Evolutionary conservation across 2,329 filamentous ascomycete genomes (phyloP).

Genomic region (Intubia oerlemansii): DNA sequence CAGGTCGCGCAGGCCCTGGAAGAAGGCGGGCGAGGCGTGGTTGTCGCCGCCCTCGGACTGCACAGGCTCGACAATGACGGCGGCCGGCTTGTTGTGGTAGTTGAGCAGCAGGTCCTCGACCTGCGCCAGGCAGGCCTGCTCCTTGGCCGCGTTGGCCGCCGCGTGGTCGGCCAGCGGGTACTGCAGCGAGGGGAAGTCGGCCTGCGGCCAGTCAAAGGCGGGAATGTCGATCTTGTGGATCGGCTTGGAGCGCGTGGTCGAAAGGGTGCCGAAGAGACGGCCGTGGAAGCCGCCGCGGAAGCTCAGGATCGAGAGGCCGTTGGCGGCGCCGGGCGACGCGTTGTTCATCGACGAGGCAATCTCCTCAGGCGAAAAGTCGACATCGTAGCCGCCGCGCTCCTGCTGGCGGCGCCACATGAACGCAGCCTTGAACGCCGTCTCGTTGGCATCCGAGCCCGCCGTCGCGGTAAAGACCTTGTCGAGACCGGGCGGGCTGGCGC

Average conservation of each 20-base stretch:
- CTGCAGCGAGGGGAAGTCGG: slow-evolving; percentile 63
- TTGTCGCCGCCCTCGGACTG: slow-evolving; percentile 91
- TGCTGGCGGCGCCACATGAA: slow-evolving; percentile 79
- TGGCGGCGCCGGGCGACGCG: slow-evolving; percentile 51
- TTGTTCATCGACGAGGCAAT: slow-evolving; percentile 60
- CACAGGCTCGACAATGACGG: slow-evolving; percentile 72
- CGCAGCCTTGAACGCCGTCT: slow-evolving; percentile 83
- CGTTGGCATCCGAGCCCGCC: slow-evolving; percentile 80
- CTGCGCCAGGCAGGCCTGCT: slow-evolving; percentile 61
- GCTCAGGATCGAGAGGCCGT: slow-evolving; percentile 55
- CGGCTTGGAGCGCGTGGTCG: slow-evolving; percentile 76
- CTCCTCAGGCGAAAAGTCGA: slow-evolving; percentile 64
- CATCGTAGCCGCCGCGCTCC: slow-evolving; percentile 54
- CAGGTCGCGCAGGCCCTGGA: slow-evolving; percentile 60
- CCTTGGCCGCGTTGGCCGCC: slow-evolving; percentile 58
- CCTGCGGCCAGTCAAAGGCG: slow-evolving; percentile 87
- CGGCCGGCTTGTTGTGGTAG: slow-evolving; percentile 60
- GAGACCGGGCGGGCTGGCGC: slow-evolving; percentile 61
- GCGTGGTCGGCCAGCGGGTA: slow-evolving; percentile 67
- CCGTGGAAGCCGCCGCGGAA: slow-evolving; percentile 84
- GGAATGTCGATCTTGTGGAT: slow-evolving; percentile 93
- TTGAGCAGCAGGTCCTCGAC: slow-evolving; percentile 61
- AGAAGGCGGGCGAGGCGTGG: slow-evolving; percentile 73
- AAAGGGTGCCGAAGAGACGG: slow-evolving; percentile 69
- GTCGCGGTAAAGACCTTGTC: slow-evolving; percentile 81